Conservation (phyloP, 2,329 filamentous ascomycete species). For the Hymenoscyphus linearis region DNA sequence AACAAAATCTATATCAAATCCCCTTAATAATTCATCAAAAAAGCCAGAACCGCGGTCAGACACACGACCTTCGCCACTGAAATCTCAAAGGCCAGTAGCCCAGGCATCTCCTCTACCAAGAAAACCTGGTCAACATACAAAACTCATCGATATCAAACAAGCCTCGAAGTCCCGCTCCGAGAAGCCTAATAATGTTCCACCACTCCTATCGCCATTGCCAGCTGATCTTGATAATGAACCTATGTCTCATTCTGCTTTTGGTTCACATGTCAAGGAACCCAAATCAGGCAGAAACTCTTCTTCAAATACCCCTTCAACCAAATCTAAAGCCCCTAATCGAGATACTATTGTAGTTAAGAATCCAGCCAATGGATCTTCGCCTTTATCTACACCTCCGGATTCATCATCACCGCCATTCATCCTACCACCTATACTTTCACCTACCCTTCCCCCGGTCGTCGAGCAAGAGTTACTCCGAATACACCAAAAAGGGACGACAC, state of each 20-base stretch:
- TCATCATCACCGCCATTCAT: conserved; percentile 17
- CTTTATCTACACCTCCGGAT: conserved; percentile 16
- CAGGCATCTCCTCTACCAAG: conserved; percentile 13
- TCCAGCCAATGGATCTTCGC: conserved; percentile 11
- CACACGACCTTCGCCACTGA: conserved; percentile 16
- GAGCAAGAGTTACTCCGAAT: conserved; percentile 28
- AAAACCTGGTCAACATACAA: conserved; percentile 11
- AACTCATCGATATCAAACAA: conserved; percentile 13
- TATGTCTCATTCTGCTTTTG: conserved; percentile 5
- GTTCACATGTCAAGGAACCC: conserved; percentile 9
- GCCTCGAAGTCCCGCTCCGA: conserved; percentile 11
- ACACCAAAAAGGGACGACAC: conserved; percentile 18
- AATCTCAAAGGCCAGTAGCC: conserved; percentile 16
- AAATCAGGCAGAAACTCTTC: conserved; percentile 14
- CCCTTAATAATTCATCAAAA: conserved; percentile 13
- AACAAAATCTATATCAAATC: conserved; percentile 10
- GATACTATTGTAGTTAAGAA: conserved; percentile 22
- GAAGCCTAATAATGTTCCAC: conserved; percentile 20
- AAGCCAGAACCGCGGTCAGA: conserved; percentile 18
- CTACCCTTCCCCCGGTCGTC: conserved; percentile 28
- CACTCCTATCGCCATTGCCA: conserved; percentile 24
- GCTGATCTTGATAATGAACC: conserved; percentile 21
- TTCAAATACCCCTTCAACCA: conserved; percentile 18
- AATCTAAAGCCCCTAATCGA: conserved; percentile 12
- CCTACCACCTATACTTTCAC: conserved; percentile 29